Percentiles rank a stretch among this genome's conserved stretches.
Conservation (phyloP, 176 grass and related monocot genomes). For the Cenchrus fungigraminus region DNA sequence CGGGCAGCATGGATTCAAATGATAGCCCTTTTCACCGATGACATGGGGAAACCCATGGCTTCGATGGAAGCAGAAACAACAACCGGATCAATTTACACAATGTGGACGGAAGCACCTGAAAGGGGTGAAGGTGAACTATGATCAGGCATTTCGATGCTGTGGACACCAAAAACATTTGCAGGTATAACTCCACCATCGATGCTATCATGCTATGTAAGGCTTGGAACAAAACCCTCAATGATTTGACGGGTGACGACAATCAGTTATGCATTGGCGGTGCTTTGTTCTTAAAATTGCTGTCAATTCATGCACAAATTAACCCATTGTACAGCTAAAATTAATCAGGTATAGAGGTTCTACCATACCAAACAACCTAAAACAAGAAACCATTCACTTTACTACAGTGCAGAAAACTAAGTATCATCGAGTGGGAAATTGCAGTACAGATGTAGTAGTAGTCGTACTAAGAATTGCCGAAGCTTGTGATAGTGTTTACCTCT, state of each 20-base stretch:
- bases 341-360: not conserved
- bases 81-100: constrained; percentile 92
- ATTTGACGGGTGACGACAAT: not conserved
- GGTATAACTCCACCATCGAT: not conserved
- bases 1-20: constrained; percentile 21
- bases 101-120: constrained; percentile 77
- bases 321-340: not conserved
- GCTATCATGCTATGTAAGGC: not conserved
- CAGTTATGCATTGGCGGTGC: not conserved
- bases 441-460: not conserved
- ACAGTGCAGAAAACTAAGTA: too few relatives aligned
- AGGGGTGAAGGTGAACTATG: not conserved
- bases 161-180: not conserved
- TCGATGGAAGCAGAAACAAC: constrained; percentile 72
- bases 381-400: not conserved
- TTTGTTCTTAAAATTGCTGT: not conserved
- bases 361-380: not conserved
- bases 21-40: constrained; percentile 46
- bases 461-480: not conserved
- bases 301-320: not conserved
- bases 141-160: constrained; percentile 30
- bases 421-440: not conserved
- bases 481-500: constrained; percentile 51
- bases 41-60: constrained; percentile 84
- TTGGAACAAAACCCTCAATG: not conserved